Conservation (phyloP, 2,329 filamentous ascomycete species). For the Cladosporium oxysporum region DNA sequence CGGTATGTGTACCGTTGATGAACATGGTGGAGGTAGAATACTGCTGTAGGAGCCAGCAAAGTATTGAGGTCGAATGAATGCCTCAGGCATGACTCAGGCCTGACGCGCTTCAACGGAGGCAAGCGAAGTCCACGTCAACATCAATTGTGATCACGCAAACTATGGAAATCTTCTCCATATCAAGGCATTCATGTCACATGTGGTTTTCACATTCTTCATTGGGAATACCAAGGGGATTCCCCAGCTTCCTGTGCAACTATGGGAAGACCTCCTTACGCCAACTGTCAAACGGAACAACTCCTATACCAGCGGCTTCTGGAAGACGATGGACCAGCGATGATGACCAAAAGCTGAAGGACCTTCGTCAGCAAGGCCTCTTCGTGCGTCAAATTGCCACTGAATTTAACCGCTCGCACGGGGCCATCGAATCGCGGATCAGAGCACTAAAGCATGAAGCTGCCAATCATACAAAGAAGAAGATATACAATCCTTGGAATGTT, state of each 20-base stretch:
- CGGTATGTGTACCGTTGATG: background rate
- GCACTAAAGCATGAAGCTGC: background rate
- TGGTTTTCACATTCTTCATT: background rate
- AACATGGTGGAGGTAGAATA: background rate
- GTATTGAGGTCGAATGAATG: background rate
- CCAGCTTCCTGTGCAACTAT: background rate
- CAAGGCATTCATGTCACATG: background rate
- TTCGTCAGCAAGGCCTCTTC: background rate
- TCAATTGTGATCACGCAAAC: background rate
- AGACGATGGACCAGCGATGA: background rate
- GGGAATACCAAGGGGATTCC: background rate
- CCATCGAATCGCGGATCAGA: fast-evolving
- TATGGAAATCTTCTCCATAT: background rate
- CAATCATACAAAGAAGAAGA: background rate
- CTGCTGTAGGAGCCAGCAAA: background rate
- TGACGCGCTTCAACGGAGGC: background rate
- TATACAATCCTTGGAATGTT: background rate
- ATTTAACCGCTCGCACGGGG: background rate
- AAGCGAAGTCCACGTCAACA: background rate
- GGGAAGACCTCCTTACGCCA: background rate
- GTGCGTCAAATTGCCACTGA: background rate
- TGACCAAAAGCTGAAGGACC: background rate
- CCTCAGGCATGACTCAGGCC: background rate
- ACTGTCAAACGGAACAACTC: background rate
- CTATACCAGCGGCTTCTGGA: background rate